Base-by-base conservation (phyloP, 495 filamentous ascomycete genomes). In the Tuber microsphaerosporum region DNA sequence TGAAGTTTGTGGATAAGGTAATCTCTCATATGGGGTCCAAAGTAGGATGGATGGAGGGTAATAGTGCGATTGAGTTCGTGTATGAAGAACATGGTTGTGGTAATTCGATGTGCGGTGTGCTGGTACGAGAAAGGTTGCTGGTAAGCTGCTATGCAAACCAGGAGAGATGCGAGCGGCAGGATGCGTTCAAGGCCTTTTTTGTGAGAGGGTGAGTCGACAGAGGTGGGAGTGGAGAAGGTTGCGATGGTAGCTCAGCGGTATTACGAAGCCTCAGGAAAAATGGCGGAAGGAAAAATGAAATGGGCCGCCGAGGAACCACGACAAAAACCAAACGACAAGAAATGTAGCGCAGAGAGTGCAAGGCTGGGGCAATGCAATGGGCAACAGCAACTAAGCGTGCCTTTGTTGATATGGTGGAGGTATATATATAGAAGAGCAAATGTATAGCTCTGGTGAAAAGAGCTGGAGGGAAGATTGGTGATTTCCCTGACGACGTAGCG, bases 21-120 rank as follows among this genome's bases (percentile, higher is more conserved):
- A 73, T 96, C 91, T 73, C 92, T 90, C 87, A 97, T 94, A 80
- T 94, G 92, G 51, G 92, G 89, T 75, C 93, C 93, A 83, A 99
- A 98, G 85, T 94, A 98, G 41, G 95, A 97, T 45, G 95, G 95
- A 84, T 99, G 96, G 80, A 99, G 88, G 72, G 92, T 92, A 77
- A 99, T 94, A 78, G 90, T 88, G 81, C 94, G 93, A 85, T 97
- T 93, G 83, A 98, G 91, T 78, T 96, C 92, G 85, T 97, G 91
- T 81, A 99, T 91, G 87, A 99, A 99, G 84, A 97, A 99, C 95
- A 98, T 99, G 72, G 71, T 87, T 51, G 71, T 20, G 20, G 43
- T 71, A n/a, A n/a, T 16, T n/a, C 34, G 70, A 71, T 65, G 12
- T 12, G 56, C 14, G 14, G 31, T 65, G 26, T 34, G 70, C 41